Evolutionary conservation across 306 rosid genomes (phyloP), one percentile per base, ranked within the genome.

Genomic region (Canavalia gladiata): DNA sequence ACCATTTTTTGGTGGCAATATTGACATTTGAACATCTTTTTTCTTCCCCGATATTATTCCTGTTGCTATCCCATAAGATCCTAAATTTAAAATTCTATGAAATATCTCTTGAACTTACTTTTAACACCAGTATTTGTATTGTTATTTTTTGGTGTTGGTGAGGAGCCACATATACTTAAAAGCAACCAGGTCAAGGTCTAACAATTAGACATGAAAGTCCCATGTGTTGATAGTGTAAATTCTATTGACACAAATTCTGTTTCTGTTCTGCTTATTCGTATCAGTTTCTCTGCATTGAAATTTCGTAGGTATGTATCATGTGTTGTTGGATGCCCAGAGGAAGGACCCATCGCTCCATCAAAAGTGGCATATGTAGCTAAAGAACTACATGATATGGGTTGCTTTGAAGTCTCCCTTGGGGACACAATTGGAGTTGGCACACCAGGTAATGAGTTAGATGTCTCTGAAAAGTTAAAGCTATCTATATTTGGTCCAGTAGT

Each of bases 351-450:
- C 42, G 7, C 90, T 46, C 97, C 97, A 6, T 90, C 97, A 66
- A 90, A 75, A 81, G 99, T 95, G 39, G 98, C 97, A 68, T 89
- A 90, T 76, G 96, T 95, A 39, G 97, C 99, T 73, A 95, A 93
- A 84, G 92, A 88, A 82, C 89, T 95, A 52, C 74, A 89, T 75
- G 91, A 95, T 75, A 94, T 94, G 98, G 99, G 99, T 52, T 95
- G 99, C 89, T 95, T 90, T 68, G 99, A 95, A 80, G 91, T 95
- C 84, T 95, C 99, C 56, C 98, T 95, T 45, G 99, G 88, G 63
- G 98, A 95, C 93, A 95, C 99, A 62, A 91, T 90, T 25, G 99
- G 99, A 54, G 92, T 93, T 25, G 97, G 88, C 82, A 93, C 97
- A 30, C 98, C 97, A 63, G 97, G 98, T 92, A 90, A 80, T 56